Evolutionary conservation across 805 yeast genomes (phyloP).

Genomic region (Lipomyces yamadae): DNA sequence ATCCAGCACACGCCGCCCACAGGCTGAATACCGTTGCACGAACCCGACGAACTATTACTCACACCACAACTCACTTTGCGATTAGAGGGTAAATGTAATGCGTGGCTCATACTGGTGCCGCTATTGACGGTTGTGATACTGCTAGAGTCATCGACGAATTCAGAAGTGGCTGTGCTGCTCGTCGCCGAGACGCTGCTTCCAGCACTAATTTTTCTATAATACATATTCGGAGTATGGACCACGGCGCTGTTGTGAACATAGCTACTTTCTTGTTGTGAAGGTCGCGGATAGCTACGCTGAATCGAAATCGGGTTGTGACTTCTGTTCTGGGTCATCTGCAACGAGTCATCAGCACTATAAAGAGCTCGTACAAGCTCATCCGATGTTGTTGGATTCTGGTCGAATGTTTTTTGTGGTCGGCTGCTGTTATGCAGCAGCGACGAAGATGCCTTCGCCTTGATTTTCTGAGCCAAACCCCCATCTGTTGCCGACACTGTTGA

Average conservation of each 20-base stretch:
- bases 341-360: not conserved
- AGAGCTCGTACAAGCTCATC: not conserved
- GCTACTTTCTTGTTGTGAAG: not conserved
- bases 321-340: not conserved
- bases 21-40: not conserved
- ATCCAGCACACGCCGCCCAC: slow-evolving; percentile 33
- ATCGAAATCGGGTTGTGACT: not conserved
- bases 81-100: not conserved
- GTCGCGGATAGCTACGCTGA: slow-evolving; percentile 5
- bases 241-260: not conserved
- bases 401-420: not conserved
- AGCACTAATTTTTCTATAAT: slow-evolving; percentile 7
- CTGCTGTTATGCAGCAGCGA: not conserved
- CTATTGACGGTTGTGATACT: slow-evolving; percentile 4
- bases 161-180: slow-evolving; percentile 1
- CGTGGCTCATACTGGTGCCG: slow-evolving; percentile 10
- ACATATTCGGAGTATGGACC: not conserved
- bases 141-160: slow-evolving; percentile 1
- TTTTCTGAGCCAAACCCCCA: not conserved
- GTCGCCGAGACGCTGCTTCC: slow-evolving; percentile 7
- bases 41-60: not conserved
- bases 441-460: slow-evolving; percentile 2
- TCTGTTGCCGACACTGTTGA: not conserved
- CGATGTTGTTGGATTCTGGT: slow-evolving; percentile 1
- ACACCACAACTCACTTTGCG: not conserved